Conservation (phyloP, 495 filamentous ascomycete genomes). For the Xylaria flabelliformis region DNA sequence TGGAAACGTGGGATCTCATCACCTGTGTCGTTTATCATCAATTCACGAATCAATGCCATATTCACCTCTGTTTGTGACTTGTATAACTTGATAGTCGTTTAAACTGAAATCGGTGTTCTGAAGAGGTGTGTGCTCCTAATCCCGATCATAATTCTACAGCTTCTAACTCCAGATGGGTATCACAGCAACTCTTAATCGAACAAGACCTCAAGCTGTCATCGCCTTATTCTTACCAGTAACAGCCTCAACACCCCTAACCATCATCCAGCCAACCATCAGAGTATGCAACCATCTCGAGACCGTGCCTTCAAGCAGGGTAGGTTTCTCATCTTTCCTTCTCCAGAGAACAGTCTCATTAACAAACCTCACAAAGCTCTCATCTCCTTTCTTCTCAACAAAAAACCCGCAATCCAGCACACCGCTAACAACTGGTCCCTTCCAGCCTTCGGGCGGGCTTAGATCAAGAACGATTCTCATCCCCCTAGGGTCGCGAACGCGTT, state of each 20-base stretch:
- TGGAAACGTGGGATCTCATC: too few relatives aligned
- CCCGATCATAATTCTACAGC: background rate
- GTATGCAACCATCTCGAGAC: conserved; percentile 39
- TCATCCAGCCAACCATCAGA: conserved; percentile 40
- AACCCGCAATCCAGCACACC: conserved; percentile 39
- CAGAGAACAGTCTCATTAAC: conserved; percentile 46
- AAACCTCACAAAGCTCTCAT: conserved; percentile 24
- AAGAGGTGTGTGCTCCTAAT: background rate
- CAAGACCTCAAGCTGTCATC: background rate
- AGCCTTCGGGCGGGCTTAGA: conserved; percentile 38
- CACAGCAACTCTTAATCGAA: background rate
- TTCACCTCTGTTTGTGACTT: background rate
- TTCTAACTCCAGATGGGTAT: background rate
- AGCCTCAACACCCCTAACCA: conserved; percentile 40
- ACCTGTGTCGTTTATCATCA: too few relatives aligned
- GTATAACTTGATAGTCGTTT: background rate
- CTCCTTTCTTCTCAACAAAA: conserved; percentile 20
- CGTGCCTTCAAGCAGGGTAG: conserved; percentile 36
- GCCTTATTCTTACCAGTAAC: conserved; percentile 26
- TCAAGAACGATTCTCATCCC: conserved; percentile 36
- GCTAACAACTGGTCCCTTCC: conserved; percentile 35
- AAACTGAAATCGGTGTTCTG: background rate
- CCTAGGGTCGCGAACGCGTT: conserved; percentile 1
- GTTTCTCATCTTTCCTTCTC: conserved; percentile 33
- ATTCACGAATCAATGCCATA: too few relatives aligned